Conservation (phyloP, 1,284 basidiomycete species). For the Sanghuangporus baumii region DNA sequence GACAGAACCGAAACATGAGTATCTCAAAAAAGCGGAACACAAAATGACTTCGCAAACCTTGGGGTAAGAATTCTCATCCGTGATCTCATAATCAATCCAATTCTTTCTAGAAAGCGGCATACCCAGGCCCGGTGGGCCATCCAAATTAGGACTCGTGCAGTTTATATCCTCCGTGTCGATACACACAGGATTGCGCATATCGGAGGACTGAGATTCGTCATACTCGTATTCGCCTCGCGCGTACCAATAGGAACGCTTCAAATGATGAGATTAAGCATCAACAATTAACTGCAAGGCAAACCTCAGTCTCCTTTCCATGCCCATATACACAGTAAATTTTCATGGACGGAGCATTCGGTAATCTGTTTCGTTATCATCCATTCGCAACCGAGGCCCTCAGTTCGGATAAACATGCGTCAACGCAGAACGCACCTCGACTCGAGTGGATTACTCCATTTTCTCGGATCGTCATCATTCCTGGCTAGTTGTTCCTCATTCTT, state of each 20-base stretch:
- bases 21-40: not conserved
- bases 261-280: not conserved
- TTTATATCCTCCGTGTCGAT: constrained; percentile 26
- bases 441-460: constrained; percentile 94
- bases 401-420: not conserved
- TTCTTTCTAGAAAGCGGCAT: constrained; percentile 56
- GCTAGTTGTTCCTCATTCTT: constrained; percentile 60
- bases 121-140: constrained; percentile 40
- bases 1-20: constrained; percentile 1
- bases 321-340: constrained; percentile 95
- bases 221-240: constrained; percentile 64
- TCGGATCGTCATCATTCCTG: constrained; percentile 65
- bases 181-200: constrained; percentile 40
- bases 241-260: constrained; percentile 71
- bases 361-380: constrained; percentile 32
- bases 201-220: constrained; percentile 49
- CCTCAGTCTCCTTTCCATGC: constrained; percentile 95
- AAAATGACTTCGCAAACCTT: constrained; percentile 37
- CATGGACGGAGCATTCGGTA: constrained; percentile 91
- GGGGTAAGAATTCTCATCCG: constrained; percentile 56
- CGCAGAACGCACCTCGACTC: constrained; percentile 61
- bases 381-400: not conserved
- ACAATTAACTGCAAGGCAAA: constrained; percentile 27
- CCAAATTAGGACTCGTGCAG: constrained; percentile 34
- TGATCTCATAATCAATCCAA: constrained; percentile 83